Percentiles rank a stretch among this genome's conserved stretches.
These are phyloP conservation scores for Diversispora eburnea DNA, from an alignment of 192 early-diverging fungal genomes.

Conservation along the genomic window DNA sequence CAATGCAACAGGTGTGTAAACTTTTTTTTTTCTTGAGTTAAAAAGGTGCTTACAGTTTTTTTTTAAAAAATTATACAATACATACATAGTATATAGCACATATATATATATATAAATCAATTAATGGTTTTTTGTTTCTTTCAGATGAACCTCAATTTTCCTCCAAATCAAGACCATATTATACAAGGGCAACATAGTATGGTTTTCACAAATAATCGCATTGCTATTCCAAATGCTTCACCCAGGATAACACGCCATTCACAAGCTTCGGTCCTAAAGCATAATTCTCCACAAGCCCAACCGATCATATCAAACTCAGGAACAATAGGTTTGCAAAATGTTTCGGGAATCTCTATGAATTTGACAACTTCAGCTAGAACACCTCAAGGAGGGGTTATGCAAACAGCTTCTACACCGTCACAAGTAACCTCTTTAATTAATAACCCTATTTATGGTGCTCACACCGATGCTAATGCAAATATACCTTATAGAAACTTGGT, in stretches of 20 bases:
- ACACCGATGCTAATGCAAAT: background rate
- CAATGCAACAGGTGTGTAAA: no score
- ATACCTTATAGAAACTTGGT: background rate
- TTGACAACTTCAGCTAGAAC: background rate
- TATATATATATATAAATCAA: no score
- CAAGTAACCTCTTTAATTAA: background rate
- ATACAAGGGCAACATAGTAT: background rate
- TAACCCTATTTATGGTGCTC: background rate
- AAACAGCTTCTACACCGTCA: background rate
- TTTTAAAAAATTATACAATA: no score
- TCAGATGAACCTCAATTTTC: no score
- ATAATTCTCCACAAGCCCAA: background rate
- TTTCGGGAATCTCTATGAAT: background rate
- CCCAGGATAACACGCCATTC: conserved; percentile 3
- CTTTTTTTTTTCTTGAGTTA: no score
- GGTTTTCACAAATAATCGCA: background rate
- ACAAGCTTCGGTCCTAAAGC: background rate
- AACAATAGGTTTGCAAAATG: conserved; percentile 1
- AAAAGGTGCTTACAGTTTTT: no score
- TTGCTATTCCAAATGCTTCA: background rate
- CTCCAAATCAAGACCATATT: no score
- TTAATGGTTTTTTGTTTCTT: no score
- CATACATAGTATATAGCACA: no score
- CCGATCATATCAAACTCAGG: conserved; percentile 5
- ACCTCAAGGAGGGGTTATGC: conserved; percentile 5